phyloP scores from a whole-genome alignment of 2,329 filamentous ascomycete genomes.

The Coniella lustricola region DNA sequence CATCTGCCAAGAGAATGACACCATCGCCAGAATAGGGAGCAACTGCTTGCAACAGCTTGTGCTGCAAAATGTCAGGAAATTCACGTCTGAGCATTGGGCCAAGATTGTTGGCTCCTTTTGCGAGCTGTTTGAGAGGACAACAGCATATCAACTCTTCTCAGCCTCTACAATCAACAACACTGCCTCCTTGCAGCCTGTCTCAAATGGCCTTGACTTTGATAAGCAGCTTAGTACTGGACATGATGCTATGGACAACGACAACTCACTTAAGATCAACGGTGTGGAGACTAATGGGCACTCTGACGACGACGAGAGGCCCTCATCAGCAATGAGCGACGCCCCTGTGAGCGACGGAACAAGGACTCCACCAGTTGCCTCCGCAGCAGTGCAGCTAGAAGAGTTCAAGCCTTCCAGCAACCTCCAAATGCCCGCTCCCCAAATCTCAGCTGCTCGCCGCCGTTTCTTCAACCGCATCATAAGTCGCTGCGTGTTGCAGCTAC shows the following conservation, averaged over 20 bases:
- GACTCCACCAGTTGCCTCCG: slow-evolving; percentile 20
- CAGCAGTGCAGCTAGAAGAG: slow-evolving; percentile 59
- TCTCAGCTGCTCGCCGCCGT: slow-evolving; percentile 83
- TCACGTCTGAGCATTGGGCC: slow-evolving; percentile 78
- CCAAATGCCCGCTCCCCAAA: slow-evolving; percentile 83
- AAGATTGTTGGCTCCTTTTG: slow-evolving; percentile 95
- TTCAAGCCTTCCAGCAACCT: slow-evolving; percentile 71
- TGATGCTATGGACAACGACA: slow-evolving; percentile 40
- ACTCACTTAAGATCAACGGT: slow-evolving; percentile 56
- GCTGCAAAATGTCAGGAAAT: slow-evolving; percentile 91
- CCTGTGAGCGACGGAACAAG: slow-evolving; percentile 29
- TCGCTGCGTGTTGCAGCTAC: slow-evolving; percentile 89
- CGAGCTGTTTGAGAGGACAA: slow-evolving; percentile 88
- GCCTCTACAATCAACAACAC: slow-evolving; percentile 57
- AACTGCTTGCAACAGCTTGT: slow-evolving; percentile 97
- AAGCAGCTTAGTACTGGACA: slow-evolving; percentile 34
- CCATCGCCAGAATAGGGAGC: slow-evolving; percentile 93
- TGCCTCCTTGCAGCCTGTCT: slow-evolving; percentile 42
- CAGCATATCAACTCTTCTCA: slow-evolving; percentile 90
- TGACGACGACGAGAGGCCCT: slow-evolving; percentile 24
- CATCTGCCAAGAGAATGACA: slow-evolving; percentile 99
- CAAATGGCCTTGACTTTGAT: slow-evolving; percentile 47
- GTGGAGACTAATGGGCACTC: slow-evolving; percentile 33
- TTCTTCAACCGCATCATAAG: slow-evolving; percentile 99
- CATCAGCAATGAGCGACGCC: slow-evolving; percentile 23